Base-by-base conservation (phyloP, 2,329 filamentous ascomycete genomes). In the Chlorencoelia australis region DNA sequence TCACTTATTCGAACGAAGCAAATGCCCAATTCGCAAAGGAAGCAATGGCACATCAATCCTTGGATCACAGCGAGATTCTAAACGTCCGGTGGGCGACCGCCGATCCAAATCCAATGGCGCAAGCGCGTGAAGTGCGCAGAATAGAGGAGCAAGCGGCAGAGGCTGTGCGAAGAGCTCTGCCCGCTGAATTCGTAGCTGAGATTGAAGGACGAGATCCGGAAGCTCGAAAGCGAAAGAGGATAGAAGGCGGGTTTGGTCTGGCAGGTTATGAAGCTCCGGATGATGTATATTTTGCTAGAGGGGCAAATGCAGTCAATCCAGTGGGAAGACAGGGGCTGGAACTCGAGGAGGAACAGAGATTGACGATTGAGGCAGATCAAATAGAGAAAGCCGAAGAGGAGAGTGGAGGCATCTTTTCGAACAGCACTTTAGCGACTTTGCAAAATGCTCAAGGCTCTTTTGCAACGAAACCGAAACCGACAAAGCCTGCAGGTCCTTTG, bases 21-120 rank as follows among this genome's bases (percentile, higher is more conserved):
- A 93, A 91, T 51, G 80, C 82, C 2, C 81, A 94, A 56, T 94
- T 94, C 51, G 87, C 87, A 3, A 89, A 89, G 56, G 87, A 94
- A 59, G 84, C 91, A 1, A 96, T 98, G 89, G 84, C 86, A 4
- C 86, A 95, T 56, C 91, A 98, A 62, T 76, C 78, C 1, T 67
- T 98, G 18, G 91, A 98, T 53, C 82, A 96, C 59, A 80, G 77
- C 44, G 91, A 98, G 62, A 79, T 95, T 15, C 65, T 98, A 17
- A 98, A 98, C 59, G 88, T 98, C 31, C 73, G 93, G 45, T 98
- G 91, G 91, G 91, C 91, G 27, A 98, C 91, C 0, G 82, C 86
- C 5, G 91, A 98, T 56, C 91, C 91, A 1, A 98, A 98, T 50
- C 91, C 91, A 0, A 79, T 91, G 67, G 87, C 89, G 2, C 86